Percentiles rank a stretch among this genome's conserved stretches.
phyloP scores from a whole-genome alignment of 208 protist genomes.

The Leishmania mexicana region DNA sequence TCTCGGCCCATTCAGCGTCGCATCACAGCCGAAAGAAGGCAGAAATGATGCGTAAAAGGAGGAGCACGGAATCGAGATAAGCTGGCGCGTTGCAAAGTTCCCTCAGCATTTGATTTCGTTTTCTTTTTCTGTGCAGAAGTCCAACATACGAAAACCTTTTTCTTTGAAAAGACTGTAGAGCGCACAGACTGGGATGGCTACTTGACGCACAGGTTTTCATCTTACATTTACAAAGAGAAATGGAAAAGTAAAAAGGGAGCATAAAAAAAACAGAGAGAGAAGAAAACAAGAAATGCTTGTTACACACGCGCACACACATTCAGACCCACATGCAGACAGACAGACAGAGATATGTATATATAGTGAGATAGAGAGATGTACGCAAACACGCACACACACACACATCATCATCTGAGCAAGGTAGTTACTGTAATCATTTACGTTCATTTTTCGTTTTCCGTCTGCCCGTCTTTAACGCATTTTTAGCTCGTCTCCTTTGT shows the following conservation, averaged over 20 bases:
- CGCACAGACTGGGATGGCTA: slow-evolving; percentile 11
- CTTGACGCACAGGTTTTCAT: slow-evolving; percentile 15
- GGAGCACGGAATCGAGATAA: not conserved
- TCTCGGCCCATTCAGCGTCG: not conserved
- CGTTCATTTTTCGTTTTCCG: not conserved
- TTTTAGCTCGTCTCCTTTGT: not conserved
- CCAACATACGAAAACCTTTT: slow-evolving; percentile 8
- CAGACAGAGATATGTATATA: not conserved
- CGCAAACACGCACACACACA: not conserved
- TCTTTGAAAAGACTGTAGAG: not conserved
- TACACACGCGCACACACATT: not conserved
- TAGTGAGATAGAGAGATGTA: not conserved
- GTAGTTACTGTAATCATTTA: not conserved
- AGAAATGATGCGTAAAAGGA: not conserved
- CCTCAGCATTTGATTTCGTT: not conserved
- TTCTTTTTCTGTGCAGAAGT: slow-evolving; percentile 18
- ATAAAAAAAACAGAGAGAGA: not conserved
- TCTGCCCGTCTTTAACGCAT: not conserved
- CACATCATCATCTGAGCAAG: not conserved
- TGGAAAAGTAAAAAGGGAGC: not conserved
- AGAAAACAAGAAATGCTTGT: not conserved
- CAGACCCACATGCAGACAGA: not conserved
- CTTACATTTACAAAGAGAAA: slow-evolving; percentile 18
- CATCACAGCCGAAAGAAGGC: not conserved
- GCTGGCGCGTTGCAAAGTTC: not conserved